phyloP scores from a whole-genome alignment of 2,329 filamentous ascomycete species.

The Sporothrix pallida region DNA sequence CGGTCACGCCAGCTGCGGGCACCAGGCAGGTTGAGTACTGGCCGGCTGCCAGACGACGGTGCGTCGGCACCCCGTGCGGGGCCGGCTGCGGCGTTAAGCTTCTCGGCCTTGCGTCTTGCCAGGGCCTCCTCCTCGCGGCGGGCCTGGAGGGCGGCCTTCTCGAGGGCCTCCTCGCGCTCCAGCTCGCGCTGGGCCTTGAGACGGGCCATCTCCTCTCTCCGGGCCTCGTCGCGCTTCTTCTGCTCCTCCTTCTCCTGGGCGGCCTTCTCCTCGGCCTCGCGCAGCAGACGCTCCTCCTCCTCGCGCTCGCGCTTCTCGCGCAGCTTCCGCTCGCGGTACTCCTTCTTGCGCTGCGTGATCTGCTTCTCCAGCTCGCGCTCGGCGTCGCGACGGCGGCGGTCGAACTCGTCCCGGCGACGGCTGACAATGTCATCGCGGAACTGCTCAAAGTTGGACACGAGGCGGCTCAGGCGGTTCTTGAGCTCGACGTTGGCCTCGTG shows the following conservation, averaged over 20 bases:
- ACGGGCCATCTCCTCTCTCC: constrained; percentile 71
- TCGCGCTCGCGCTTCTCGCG: constrained; percentile 84
- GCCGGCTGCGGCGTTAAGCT: constrained; percentile 46
- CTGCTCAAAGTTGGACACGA: constrained; percentile 81
- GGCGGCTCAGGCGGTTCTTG: constrained; percentile 86
- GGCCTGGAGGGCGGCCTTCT: constrained; percentile 72
- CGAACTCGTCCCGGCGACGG: constrained; percentile 91
- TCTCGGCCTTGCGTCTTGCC: constrained; percentile 72
- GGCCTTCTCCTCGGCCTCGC: constrained; percentile 85
- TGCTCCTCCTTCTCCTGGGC: constrained; percentile 86
- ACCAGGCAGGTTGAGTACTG: constrained; percentile 65
- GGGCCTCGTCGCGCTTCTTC: constrained; percentile 78
- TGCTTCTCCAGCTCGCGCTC: constrained; percentile 93
- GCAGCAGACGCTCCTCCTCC: constrained; percentile 76
- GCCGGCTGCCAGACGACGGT: constrained; percentile 60
- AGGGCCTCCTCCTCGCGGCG: constrained; percentile 88
- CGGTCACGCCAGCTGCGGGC: constrained; percentile 73
- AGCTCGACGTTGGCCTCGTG: constrained; percentile 91
- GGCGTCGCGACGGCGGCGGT: constrained; percentile 88
- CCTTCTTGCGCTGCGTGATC: constrained; percentile 85
- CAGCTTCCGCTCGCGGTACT: constrained; percentile 80
- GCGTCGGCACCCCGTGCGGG: constrained; percentile 37
- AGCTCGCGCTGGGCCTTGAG: constrained; percentile 69
- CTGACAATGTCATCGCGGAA: constrained; percentile 85
- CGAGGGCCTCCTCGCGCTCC: constrained; percentile 70